phyloP scores from a whole-genome alignment of 257 asterid genomes.

The Nyctanthes arbortristis region DNA sequence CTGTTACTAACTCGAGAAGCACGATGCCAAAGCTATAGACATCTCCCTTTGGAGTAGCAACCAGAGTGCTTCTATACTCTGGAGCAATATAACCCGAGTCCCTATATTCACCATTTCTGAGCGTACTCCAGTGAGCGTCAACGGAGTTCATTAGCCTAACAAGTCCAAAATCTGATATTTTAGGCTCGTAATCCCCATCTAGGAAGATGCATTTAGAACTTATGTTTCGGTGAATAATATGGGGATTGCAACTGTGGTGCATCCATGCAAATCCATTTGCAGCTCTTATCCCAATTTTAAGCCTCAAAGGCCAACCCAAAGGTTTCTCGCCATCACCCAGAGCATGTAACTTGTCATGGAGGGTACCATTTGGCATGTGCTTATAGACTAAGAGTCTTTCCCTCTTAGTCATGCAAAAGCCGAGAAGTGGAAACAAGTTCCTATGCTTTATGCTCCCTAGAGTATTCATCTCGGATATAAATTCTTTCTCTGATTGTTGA shows the following conservation, averaged over 20 bases:
- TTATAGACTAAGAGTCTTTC: conserved; percentile 48
- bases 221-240: conserved; percentile 44
- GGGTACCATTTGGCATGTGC: conserved; percentile 42
- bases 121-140: conserved; percentile 56
- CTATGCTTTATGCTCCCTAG: conserved; percentile 41
- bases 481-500: conserved; percentile 47
- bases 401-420: conserved; percentile 43
- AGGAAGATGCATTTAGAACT: conserved; percentile 47
- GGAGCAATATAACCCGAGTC: conserved; percentile 59
- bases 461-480: conserved; percentile 42
- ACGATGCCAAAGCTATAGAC: conserved; percentile 56
- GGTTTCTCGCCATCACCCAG: conserved; percentile 21
- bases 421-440: conserved; percentile 46
- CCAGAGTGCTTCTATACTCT: conserved; percentile 44
- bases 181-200: conserved; percentile 41
- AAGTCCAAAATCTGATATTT: conserved; percentile 52
- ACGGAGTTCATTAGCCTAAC: conserved; percentile 62
- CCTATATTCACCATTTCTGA: conserved; percentile 53
- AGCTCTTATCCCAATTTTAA: conserved; percentile 38
- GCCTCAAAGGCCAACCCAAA: conserved; percentile 42
- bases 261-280: conserved; percentile 56
- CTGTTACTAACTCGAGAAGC: conserved; percentile 52
- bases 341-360: conserved; percentile 35
- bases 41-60: conserved; percentile 61
- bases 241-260: conserved; percentile 45